phyloP scores from a whole-genome alignment of 768 basidiomycete genomes.

The Boletales sp. region DNA sequence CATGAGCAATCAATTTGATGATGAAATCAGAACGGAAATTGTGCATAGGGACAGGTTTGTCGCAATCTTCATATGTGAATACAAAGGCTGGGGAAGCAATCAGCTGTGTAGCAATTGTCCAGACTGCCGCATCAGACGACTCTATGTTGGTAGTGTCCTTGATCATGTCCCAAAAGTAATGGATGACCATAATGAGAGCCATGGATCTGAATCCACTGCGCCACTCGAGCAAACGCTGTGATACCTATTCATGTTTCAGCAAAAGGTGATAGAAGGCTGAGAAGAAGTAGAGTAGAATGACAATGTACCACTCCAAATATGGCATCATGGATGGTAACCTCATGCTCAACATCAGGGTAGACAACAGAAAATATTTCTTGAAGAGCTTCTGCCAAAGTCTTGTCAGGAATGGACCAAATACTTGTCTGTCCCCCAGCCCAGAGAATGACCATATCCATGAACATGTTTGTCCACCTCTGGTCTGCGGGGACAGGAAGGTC shows the following conservation, averaged over 20 bases:
- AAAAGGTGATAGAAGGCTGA: neutral
- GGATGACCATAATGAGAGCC: neutral
- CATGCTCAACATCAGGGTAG: neutral
- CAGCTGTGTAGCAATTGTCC: neutral
- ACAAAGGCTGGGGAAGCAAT: neutral
- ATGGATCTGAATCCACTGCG: constrained; percentile 1
- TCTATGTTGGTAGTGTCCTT: neutral
- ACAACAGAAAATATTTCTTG: constrained; percentile 1
- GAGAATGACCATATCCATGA: constrained; percentile 2
- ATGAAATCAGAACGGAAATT: constrained; percentile 2
- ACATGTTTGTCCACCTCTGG: neutral
- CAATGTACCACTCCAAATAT: constrained; percentile 1
- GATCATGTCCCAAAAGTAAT: constrained; percentile 1
- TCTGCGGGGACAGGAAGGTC: neutral
- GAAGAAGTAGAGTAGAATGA: neutral
- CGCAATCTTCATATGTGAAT: constrained; percentile 2
- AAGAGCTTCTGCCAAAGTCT: neutral
- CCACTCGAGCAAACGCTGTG: constrained; percentile 2
- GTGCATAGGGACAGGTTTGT: neutral
- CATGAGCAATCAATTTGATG: neutral
- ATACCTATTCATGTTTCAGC: neutral
- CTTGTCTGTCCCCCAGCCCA: constrained; percentile 1
- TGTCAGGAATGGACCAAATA: neutral
- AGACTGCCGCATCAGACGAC: neutral
- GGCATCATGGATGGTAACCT: neutral